These are phyloP conservation scores for Nakazawaea sp. DNA, from an alignment of 805 yeast species.

Conservation along the genomic window DNA sequence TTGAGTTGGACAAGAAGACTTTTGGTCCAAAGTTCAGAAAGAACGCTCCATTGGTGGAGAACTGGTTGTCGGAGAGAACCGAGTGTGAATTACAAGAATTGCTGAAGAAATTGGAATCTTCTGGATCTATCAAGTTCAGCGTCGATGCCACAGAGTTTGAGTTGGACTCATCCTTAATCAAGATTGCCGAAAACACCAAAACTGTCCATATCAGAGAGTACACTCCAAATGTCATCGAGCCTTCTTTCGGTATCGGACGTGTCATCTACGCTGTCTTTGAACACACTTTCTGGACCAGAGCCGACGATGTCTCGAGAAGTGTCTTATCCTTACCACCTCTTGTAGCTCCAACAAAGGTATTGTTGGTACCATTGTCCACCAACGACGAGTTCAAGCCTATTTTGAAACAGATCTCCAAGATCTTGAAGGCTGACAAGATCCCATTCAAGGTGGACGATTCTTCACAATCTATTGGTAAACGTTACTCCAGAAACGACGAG, in stretches of 20 bases:
- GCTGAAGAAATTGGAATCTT: slow-evolving; percentile 55
- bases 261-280: slow-evolving; percentile 89
- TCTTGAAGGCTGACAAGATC: slow-evolving; percentile 72
- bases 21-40: slow-evolving; percentile 98
- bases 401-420: slow-evolving; percentile 58
- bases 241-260: slow-evolving; percentile 99
- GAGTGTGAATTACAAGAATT: slow-evolving; percentile 81
- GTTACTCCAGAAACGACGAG: slow-evolving; percentile 98
- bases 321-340: slow-evolving; percentile 89
- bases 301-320: slow-evolving; percentile 74
- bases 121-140: slow-evolving; percentile 57
- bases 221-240: slow-evolving; percentile 97
- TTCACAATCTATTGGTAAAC: slow-evolving; percentile 94
- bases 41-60: slow-evolving; percentile 89
- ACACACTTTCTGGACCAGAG: slow-evolving; percentile 93
- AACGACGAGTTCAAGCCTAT: slow-evolving; percentile 75
- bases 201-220: slow-evolving; percentile 91
- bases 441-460: slow-evolving; percentile 97
- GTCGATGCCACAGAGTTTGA: slow-evolving; percentile 69
- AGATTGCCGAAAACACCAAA: slow-evolving; percentile 70
- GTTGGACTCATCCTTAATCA: slow-evolving; percentile 64
- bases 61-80: slow-evolving; percentile 66
- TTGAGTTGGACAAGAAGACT: slow-evolving; percentile 86
- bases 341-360: slow-evolving; percentile 96
- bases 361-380: slow-evolving; percentile 88